Percentiles rank a stretch among this genome's conserved stretches.
Evolutionary conservation across 2,329 filamentous ascomycete species (phyloP).

Genomic region (Scedosporium minutisporum): DNA sequence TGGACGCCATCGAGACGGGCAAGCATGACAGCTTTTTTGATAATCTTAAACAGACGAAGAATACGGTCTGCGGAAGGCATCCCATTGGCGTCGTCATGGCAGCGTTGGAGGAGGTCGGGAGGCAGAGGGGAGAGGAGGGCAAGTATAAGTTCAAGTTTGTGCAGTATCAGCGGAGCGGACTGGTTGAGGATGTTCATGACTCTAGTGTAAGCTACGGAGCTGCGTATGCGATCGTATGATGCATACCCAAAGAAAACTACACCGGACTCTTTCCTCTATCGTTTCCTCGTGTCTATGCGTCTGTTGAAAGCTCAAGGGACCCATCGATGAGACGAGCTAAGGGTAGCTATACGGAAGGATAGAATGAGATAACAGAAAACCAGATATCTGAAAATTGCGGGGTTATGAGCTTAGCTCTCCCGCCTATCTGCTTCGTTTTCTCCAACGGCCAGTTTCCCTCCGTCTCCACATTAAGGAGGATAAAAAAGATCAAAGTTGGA

Average conservation of each 20-base stretch:
- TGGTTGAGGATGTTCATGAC: conserved; percentile 57
- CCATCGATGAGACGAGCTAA: neutral
- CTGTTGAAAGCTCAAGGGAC: neutral
- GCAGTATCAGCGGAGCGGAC: conserved; percentile 75
- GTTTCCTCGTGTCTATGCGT: too few species aligned
- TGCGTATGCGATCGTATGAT: conserved; percentile 68
- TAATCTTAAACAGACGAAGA: conserved; percentile 62
- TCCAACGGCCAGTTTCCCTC: neutral
- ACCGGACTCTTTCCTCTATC: neutral
- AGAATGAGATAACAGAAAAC: neutral
- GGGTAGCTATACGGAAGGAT: neutral
- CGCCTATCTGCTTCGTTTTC: neutral
- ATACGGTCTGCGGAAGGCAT: conserved; percentile 91
- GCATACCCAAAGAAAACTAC: neutral
- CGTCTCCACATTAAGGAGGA: neutral
- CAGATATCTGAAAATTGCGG: neutral
- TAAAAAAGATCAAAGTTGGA: neutral
- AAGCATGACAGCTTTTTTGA: conserved; percentile 59
- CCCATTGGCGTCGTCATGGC: conserved; percentile 92
- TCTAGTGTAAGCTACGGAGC: conserved; percentile 94
- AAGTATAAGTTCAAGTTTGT: conserved; percentile 64
- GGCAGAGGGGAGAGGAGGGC: conserved; percentile 24
- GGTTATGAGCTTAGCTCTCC: neutral
- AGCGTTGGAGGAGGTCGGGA: conserved; percentile 58
- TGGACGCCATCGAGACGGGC: conserved; percentile 75